A percentile compares a stretch with the other conserved stretches of the same genome.
Evolutionary conservation across 1,139 yeast genomes (phyloP).

Genomic region (Spencermartinsiella ligniputridi): DNA sequence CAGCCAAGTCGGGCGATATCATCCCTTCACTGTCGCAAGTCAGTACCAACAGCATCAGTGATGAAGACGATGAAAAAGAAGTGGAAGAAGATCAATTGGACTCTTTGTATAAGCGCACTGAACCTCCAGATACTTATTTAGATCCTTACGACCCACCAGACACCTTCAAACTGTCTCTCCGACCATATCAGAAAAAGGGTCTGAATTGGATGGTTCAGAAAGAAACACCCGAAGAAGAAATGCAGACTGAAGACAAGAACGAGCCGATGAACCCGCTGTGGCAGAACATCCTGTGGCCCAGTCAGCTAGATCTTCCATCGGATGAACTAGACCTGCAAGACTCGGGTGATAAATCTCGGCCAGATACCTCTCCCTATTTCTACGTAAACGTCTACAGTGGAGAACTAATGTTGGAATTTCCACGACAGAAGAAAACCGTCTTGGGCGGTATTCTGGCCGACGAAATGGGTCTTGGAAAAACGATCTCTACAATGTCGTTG

Average conservation of each 20-base stretch:
- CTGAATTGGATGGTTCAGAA: constrained; percentile 71
- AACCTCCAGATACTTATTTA: constrained; percentile 39
- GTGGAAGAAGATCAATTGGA: constrained; percentile 70
- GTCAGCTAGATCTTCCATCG: constrained; percentile 1
- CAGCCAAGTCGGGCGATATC: constrained; percentile 10
- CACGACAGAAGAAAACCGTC: constrained; percentile 45
- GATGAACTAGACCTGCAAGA: constrained; percentile 3
- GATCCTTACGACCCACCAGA: constrained; percentile 67
- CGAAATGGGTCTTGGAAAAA: constrained; percentile 96
- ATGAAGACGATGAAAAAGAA: constrained; percentile 37
- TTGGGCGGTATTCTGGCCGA: constrained; percentile 94
- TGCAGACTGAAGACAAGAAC: constrained; percentile 31
- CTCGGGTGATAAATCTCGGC: background rate
- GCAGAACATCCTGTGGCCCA: constrained; percentile 77
- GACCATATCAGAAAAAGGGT: constrained; percentile 77
- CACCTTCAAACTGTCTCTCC: constrained; percentile 52
- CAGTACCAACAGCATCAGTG: background rate
- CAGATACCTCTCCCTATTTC: constrained; percentile 35
- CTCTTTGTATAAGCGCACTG: constrained; percentile 65
- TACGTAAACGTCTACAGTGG: constrained; percentile 84
- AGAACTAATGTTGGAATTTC: constrained; percentile 65
- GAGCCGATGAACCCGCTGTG: constrained; percentile 80
- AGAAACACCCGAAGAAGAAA: constrained; percentile 36
- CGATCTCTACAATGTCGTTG: constrained; percentile 76
- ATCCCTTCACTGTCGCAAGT: constrained; percentile 15